Evolutionary conservation across 2,329 filamentous ascomycete species (phyloP).

Genomic region (Penicillium rolfsii): DNA sequence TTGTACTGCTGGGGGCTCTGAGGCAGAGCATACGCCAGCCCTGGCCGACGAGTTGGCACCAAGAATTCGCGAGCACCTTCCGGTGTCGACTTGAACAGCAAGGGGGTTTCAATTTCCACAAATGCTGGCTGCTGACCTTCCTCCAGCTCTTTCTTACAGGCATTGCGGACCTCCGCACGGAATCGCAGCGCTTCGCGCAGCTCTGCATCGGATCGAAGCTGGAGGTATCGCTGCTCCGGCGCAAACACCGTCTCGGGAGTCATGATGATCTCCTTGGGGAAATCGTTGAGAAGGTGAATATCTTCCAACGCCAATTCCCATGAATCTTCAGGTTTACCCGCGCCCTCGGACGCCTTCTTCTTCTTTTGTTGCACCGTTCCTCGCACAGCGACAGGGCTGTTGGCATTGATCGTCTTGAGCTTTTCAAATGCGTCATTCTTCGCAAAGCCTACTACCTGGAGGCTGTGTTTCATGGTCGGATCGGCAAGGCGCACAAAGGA

Average conservation of each 20-base stretch:
- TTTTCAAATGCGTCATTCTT: slow-evolving; percentile 43
- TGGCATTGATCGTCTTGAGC: slow-evolving; percentile 51
- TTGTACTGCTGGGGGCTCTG: slow-evolving; percentile 99
- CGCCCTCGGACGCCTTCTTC: slow-evolving; percentile 34
- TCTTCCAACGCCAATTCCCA: slow-evolving; percentile 66
- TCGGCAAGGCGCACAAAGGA: slow-evolving; percentile 67
- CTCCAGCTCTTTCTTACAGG: slow-evolving; percentile 58
- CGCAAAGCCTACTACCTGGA: slow-evolving; percentile 56
- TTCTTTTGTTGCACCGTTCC: slow-evolving; percentile 53
- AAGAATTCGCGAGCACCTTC: slow-evolving; percentile 95
- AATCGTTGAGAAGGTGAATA: slow-evolving; percentile 70
- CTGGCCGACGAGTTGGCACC: slow-evolving; percentile 78
- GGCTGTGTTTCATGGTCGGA: slow-evolving; percentile 47
- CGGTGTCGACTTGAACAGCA: slow-evolving; percentile 96
- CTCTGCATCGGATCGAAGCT: slow-evolving; percentile 73
- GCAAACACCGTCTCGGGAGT: slow-evolving; percentile 74
- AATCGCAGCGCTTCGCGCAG: slow-evolving; percentile 71
- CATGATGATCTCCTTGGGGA: slow-evolving; percentile 76
- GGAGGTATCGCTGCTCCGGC: slow-evolving; percentile 75
- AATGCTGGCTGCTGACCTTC: slow-evolving; percentile 59
- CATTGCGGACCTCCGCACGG: slow-evolving; percentile 63
- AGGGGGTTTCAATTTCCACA: slow-evolving; percentile 83
- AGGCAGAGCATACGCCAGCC: slow-evolving; percentile 83
- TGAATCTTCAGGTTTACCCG: slow-evolving; percentile 36
- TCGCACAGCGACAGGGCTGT: slow-evolving; percentile 59